Evolutionary conservation across 345 rosid species (phyloP), one percentile per base, ranked within the genome.

Genomic region (Carallia brachiata): DNA sequence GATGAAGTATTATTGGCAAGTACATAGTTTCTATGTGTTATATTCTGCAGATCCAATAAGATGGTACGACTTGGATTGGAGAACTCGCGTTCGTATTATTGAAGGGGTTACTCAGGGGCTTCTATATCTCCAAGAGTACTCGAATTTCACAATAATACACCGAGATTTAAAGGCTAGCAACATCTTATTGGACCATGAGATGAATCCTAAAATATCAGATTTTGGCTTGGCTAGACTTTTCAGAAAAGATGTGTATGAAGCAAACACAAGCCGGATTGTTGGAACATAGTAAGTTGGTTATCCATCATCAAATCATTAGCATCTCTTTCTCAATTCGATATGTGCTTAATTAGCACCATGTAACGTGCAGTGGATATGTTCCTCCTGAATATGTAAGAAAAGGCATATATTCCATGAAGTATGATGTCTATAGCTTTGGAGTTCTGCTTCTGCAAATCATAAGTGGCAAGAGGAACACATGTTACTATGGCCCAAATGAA

Each of bases 61-160:
- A 37, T 31, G 62, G 15, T 16, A 44, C 16, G 15, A 5, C 0
- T 66, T 82, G 61, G 81, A 82, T 52, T 81, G 83, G 86, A 58
- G 18, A 12, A 80, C 57, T 63, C 73, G 83, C 0, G 76, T 77
- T n/a, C 16, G 31, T 0, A 85, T 82, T 39, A 80, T 80, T 55
- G 83, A 81, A 74, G 85, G 86, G 36, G 53, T 85, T 16, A 75
- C 78, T 23, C 84, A 84, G 71, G 88, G 86, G n/a, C 84, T 84
- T 39, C 52, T 82, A 0, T 84, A 82, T 66, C 86, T 82, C 19
- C 84, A 85, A 65, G 86, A 85, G 53, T 85, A 82, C 78, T 85
- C 86, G 0, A 82, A 82, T 66, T 63, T 78, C 47, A 85, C 80
- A 2, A 70, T 85, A 28, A 77, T 85, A 55, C 88, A 84, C 61